Evolutionary conservation across 2,329 filamentous ascomycete genomes (phyloP).

Genomic region (Fusarium transvaalense): DNA sequence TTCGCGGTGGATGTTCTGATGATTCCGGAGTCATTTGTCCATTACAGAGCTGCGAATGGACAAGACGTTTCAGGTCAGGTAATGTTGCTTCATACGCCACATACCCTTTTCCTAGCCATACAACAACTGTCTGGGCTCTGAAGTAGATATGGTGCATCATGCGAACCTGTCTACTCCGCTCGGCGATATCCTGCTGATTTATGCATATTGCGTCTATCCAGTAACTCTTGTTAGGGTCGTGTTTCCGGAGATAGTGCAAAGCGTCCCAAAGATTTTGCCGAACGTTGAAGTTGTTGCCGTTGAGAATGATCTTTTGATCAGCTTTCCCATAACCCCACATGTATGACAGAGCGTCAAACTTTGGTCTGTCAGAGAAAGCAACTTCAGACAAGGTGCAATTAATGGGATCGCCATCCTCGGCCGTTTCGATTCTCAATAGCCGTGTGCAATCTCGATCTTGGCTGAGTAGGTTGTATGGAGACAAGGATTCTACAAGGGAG

Average conservation of each 20-base stretch:
- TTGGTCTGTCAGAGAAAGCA: background rate
- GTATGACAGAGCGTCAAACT: background rate
- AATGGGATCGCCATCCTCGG: background rate
- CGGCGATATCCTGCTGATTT: background rate
- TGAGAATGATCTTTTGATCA: background rate
- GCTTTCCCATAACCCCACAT: background rate
- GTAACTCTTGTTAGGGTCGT: background rate
- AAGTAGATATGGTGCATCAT: conserved; percentile 9
- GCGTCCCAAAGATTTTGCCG: background rate
- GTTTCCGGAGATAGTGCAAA: background rate
- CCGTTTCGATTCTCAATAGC: background rate
- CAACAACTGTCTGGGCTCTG: background rate
- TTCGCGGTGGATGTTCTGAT: fast-evolving
- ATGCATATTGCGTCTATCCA: background rate
- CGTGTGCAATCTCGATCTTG: background rate
- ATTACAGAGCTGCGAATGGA: fast-evolving
- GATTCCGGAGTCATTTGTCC: fast-evolving
- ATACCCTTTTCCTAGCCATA: background rate
- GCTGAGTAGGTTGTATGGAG: background rate
- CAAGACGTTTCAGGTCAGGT: background rate
- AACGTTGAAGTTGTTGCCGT: background rate
- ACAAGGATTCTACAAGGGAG: background rate
- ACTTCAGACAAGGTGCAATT: fast-evolving
- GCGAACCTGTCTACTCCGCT: background rate
- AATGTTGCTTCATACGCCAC: background rate